phyloP scores from a whole-genome alignment of 768 basidiomycete genomes.

The Crucibulum laeve region DNA sequence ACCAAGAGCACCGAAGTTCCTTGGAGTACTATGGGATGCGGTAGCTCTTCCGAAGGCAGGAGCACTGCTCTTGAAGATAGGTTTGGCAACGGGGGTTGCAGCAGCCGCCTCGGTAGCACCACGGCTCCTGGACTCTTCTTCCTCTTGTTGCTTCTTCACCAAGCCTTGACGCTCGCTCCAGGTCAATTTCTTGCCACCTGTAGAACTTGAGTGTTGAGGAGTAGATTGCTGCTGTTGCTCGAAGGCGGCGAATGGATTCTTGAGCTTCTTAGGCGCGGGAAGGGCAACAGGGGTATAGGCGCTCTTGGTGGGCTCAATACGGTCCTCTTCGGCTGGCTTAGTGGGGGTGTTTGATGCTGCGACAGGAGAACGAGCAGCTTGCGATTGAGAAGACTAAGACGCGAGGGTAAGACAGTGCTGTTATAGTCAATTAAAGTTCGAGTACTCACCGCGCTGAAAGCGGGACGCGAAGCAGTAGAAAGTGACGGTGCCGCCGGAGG shows the following conservation, averaged over 20 bases:
- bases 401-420: slow-evolving; percentile 9
- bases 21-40: slow-evolving; percentile 28
- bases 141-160: slow-evolving; percentile 83
- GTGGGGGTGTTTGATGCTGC: slow-evolving; percentile 45
- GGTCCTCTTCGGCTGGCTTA: slow-evolving; percentile 76
- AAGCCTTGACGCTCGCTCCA: slow-evolving; percentile 92
- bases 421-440: too few species aligned
- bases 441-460: too few species aligned
- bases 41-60: slow-evolving; percentile 43
- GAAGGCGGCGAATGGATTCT: slow-evolving; percentile 71
- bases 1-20: slow-evolving; percentile 39
- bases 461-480: not conserved
- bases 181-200: slow-evolving; percentile 72
- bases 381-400: slow-evolving; percentile 16
- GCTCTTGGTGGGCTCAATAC: slow-evolving; percentile 82
- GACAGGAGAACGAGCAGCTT: slow-evolving; percentile 29
- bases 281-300: slow-evolving; percentile 87
- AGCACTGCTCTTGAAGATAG: slow-evolving; percentile 39
- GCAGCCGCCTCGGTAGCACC: slow-evolving; percentile 43
- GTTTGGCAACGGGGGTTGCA: slow-evolving; percentile 24
- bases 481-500: not conserved
- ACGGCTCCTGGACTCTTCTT: slow-evolving; percentile 66
- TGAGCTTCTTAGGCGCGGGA: slow-evolving; percentile 81
- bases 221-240: slow-evolving; percentile 42
- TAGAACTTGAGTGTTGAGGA: slow-evolving; percentile 15